Conservation (phyloP, 2,329 filamentous ascomycete species). For the Dryadomyces quercivorus region DNA sequence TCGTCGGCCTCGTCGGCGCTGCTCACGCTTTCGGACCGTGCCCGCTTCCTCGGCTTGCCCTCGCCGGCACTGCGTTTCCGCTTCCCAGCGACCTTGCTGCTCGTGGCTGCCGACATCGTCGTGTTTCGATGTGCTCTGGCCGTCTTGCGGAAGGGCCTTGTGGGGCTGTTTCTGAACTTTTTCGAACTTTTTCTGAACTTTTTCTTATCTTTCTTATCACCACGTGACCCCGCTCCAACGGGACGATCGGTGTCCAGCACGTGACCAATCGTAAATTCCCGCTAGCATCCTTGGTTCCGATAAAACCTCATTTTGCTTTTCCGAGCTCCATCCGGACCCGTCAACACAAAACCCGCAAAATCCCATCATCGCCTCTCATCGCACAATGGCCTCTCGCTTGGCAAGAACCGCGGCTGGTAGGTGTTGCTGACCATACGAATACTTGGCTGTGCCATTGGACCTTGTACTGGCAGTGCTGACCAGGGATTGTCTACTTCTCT, state of each 20-base stretch:
- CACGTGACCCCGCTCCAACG: conserved; percentile 4
- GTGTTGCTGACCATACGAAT: conserved; percentile 24
- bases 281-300: conserved; percentile 12
- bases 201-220: conserved; percentile 4
- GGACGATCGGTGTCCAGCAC: too few relatives aligned
- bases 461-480: not conserved
- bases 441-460: not conserved
- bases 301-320: conserved; percentile 32
- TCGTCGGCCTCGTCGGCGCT: conserved; percentile 33
- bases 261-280: conserved; percentile 17
- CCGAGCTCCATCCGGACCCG: conserved; percentile 11
- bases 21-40: conserved; percentile 29
- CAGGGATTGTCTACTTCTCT: not conserved
- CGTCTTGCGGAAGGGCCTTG: not conserved
- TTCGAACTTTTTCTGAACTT: conserved; percentile 5
- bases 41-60: conserved; percentile 36
- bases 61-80: conserved; percentile 35
- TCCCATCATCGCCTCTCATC: conserved; percentile 33
- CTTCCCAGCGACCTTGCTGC: conserved; percentile 23
- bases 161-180: not conserved
- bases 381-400: conserved; percentile 95
- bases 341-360: conserved; percentile 3
- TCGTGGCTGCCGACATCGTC: conserved; percentile 4
- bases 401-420: conserved; percentile 90
- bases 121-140: not conserved